A percentile compares a stretch with the other conserved stretches of the same genome.
Conservation (phyloP, 176 grass and related monocot species). For the Bromus sterilis region DNA sequence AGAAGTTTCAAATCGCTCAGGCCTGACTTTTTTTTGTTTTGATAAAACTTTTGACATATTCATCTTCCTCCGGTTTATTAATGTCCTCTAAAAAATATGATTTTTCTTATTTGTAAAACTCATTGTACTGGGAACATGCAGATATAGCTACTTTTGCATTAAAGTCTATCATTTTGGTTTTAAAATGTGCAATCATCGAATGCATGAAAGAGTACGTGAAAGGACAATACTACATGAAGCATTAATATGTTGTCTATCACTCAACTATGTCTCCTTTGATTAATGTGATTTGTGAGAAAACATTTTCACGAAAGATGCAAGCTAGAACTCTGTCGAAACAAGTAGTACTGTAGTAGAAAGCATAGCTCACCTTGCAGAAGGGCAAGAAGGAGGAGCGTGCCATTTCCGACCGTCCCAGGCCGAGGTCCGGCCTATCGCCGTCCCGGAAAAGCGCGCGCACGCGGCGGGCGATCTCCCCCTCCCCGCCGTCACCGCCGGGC, state of each 20-base stretch:
- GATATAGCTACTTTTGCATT: neutral
- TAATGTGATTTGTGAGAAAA: neutral
- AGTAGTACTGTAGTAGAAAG: neutral
- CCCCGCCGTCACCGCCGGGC: neutral
- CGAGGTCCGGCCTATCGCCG: slow-evolving; percentile 28
- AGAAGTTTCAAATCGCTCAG: neutral
- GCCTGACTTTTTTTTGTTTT: no score
- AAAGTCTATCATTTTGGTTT: neutral
- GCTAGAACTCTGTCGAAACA: neutral
- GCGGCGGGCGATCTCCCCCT: neutral
- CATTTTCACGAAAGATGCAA: neutral
- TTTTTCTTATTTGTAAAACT: neutral
- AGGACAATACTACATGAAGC: neutral
- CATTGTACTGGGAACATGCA: neutral
- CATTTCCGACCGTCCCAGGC: slow-evolving; percentile 28
- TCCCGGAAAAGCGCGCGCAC: slow-evolving; percentile 30
- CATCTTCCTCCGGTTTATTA: no score
- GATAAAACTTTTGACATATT: no score
- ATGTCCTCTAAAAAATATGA: no score
- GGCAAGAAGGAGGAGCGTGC: slow-evolving; percentile 32
- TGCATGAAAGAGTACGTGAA: neutral
- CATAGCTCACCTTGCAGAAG: slow-evolving; percentile 44
- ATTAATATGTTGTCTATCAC: no score
- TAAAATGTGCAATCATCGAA: neutral
- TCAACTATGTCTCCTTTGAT: no score